These are phyloP conservation scores for Pichia norvegensis DNA, from an alignment of 1,139 yeast species.

Conservation along the genomic window DNA sequence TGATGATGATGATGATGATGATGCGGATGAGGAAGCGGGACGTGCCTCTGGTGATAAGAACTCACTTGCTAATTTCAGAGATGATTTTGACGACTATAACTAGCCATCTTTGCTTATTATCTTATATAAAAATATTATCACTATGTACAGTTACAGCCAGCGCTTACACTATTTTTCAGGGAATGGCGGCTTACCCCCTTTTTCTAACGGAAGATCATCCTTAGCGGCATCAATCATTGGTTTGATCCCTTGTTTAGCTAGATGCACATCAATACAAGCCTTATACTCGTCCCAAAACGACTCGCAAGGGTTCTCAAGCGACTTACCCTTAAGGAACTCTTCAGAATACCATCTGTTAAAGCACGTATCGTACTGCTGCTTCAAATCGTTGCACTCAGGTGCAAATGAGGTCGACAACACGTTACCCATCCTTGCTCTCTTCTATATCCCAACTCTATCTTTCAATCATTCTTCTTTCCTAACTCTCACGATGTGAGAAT, in stretches of 20 bases:
- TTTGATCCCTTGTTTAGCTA: conserved; percentile 63
- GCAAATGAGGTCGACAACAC: conserved; percentile 91
- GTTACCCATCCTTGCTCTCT: conserved; percentile 70
- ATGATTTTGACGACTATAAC: conserved; percentile 25
- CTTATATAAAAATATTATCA: background rate
- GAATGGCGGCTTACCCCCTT: conserved; percentile 38
- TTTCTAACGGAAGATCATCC: conserved; percentile 81
- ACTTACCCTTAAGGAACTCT: conserved; percentile 63
- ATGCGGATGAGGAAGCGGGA: conserved; percentile 5
- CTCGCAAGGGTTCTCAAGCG: conserved; percentile 75
- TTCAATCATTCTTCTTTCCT: no score
- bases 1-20: conserved; percentile 12
- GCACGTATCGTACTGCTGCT: conserved; percentile 82
- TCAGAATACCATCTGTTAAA: conserved; percentile 96
- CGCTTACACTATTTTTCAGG: conserved; percentile 1
- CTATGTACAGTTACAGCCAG: background rate
- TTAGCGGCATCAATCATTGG: conserved; percentile 90
- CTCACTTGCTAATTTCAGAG: conserved; percentile 14
- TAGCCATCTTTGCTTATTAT: background rate
- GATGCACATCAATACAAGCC: conserved; percentile 70
- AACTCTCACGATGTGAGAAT: no score
- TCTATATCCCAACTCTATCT: no score
- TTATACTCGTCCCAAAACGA: conserved; percentile 84
- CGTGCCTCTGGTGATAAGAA: background rate
- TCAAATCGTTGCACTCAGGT: conserved; percentile 88